These are phyloP conservation scores for Fraxinus dipetala DNA, from an alignment of 305 asterid species.

Conservation along the genomic window DNA sequence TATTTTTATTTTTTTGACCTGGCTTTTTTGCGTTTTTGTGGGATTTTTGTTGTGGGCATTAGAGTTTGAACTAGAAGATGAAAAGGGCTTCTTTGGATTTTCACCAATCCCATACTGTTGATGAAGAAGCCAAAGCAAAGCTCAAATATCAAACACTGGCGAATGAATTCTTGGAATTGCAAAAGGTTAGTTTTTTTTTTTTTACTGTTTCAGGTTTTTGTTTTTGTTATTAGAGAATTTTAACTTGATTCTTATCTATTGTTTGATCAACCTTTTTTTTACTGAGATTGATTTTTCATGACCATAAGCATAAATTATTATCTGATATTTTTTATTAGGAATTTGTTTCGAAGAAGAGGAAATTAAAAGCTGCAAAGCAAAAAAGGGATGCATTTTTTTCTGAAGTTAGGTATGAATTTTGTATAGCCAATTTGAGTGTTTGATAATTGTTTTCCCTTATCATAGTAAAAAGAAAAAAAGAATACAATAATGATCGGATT, in stretches of 20 bases:
- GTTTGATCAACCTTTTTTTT: background rate
- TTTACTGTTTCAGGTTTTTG: no score
- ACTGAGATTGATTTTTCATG: background rate
- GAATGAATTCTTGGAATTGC: slow-evolving; percentile 47
- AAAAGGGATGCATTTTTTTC: slow-evolving; percentile 34
- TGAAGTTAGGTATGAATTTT: slow-evolving; percentile 44
- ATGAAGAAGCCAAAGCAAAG: slow-evolving; percentile 31
- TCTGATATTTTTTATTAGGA: slow-evolving; percentile 29
- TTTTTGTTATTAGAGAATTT: background rate
- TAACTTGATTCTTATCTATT: background rate
- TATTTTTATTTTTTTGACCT: background rate
- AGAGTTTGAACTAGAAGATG: slow-evolving; percentile 30
- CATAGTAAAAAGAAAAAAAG: background rate
- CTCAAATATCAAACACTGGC: slow-evolving; percentile 43
- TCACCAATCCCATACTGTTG: slow-evolving; percentile 26
- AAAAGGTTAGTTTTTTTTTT: slow-evolving; percentile 38
- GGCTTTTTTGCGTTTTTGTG: background rate
- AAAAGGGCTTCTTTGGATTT: slow-evolving; percentile 38
- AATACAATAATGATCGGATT: background rate
- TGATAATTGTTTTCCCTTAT: background rate
- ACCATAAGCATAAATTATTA: background rate
- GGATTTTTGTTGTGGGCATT: background rate
- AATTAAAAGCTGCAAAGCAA: slow-evolving; percentile 46
- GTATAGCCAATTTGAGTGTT: background rate
- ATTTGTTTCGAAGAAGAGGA: slow-evolving; percentile 54